These are phyloP conservation scores for Penicillium verhagenii DNA, from an alignment of 495 filamentous ascomycete genomes.

Conservation along the genomic window DNA sequence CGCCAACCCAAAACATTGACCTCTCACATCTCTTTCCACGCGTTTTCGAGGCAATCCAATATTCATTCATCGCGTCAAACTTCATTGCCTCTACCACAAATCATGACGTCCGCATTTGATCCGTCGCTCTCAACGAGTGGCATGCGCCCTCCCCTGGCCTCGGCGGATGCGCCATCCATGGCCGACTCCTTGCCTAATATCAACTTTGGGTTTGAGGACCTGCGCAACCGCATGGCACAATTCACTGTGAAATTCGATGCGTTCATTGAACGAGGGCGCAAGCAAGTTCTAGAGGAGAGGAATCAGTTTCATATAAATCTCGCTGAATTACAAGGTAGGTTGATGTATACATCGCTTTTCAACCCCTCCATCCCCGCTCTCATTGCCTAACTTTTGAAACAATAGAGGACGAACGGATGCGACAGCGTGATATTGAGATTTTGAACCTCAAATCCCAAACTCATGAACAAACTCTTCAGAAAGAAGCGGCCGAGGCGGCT, in stretches of 20 bases:
- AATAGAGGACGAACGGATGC: conserved; percentile 86
- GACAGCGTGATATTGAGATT: conserved; percentile 82
- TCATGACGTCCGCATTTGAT: conserved; percentile 60
- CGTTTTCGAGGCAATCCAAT: background rate
- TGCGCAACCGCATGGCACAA: conserved; percentile 90
- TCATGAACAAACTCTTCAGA: conserved; percentile 76
- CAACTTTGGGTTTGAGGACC: conserved; percentile 94
- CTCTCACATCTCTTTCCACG: background rate
- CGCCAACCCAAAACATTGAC: conserved; percentile 25
- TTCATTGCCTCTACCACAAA: background rate
- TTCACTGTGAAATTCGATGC: conserved; percentile 91
- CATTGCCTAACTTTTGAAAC: conserved; percentile 10
- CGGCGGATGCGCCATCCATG: conserved; percentile 59
- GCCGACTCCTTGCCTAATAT: conserved; percentile 84
- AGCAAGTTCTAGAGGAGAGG: conserved; percentile 84
- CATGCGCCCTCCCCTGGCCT: conserved; percentile 65
- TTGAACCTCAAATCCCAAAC: conserved; percentile 71
- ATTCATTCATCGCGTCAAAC: background rate
- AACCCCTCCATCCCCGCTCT: background rate
- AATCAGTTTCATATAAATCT: conserved; percentile 92
- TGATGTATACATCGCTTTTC: background rate
- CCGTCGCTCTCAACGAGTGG: conserved; percentile 71
- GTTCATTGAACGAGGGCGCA: conserved; percentile 88
- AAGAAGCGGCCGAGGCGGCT: conserved; percentile 80
- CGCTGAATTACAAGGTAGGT: conserved; percentile 81